Evolutionary conservation across 179 eudicot species (phyloP), one percentile per base, ranked within the genome.

Genomic region (Actinidia chinensis): DNA sequence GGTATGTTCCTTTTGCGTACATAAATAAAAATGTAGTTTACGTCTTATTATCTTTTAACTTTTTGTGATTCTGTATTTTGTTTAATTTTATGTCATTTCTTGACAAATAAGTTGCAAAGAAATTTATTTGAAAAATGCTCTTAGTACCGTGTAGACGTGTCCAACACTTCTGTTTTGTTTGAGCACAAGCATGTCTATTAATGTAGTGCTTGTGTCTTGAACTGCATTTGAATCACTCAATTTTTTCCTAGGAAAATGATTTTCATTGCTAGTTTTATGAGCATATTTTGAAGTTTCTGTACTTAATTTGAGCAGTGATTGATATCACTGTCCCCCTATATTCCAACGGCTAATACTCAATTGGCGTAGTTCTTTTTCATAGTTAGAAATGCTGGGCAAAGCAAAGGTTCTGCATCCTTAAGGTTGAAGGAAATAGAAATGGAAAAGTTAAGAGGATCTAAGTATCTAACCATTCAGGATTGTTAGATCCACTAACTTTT

Each of bases 1-100:
- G 91, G 97, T 92, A 92, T 74, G 56, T 15, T 4, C 40, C 40
- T 76, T 28, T 28, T 28, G 2, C 2, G 2, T 28, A 28, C 33
- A 28, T 28, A 28, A 28, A 28, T 28, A 28, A 28, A 28, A 28
- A 28, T 28, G 33, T 0, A 28, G 33, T 28, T 28, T 28, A 28
- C 7, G 13, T 7, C 6, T 23, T 6, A 6, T 44, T 68, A 68
- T 10, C 50, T 13, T 25, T 28, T 17, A 20, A 47, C n/a, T 44
- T 74, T 74, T 12, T 43, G 6, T 60, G 6, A 8, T 20, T 46
- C 28, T 58, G 33, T 17, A 33, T 33, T 63, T 63, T 33, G 17
- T 28, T 28, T 64, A 13, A 5, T 23, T 47, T 75, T 43, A 60
- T 61, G 56, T 75, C 78, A 61, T 75, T 44, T 75, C 69, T 4